A percentile compares a stretch with the other conserved stretches of the same genome.
Conservation (phyloP, 179 eudicot genomes). For the Silene coronaria region DNA sequence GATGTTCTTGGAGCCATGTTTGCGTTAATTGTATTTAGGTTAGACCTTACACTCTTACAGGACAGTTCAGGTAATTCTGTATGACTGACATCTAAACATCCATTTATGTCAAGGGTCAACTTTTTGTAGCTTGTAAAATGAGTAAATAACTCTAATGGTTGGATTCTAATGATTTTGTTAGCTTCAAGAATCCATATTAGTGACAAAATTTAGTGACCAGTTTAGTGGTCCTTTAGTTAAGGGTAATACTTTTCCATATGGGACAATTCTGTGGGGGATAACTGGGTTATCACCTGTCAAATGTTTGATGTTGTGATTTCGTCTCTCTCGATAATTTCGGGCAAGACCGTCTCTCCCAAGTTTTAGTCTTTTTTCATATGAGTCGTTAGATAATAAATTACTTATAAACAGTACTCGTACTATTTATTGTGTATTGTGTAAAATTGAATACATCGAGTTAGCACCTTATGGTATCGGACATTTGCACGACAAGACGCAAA, state of each 20-base stretch:
- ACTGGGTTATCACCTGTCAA: background rate
- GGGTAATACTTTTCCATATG: background rate
- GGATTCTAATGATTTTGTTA: background rate
- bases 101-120: background rate
- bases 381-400: too few relatives aligned
- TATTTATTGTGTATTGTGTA: too few relatives aligned
- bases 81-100: background rate
- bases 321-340: too few relatives aligned
- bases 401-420: too few relatives aligned
- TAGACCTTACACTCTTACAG: too few relatives aligned
- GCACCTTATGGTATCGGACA: too few relatives aligned
- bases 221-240: constrained; percentile 16
- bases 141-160: background rate
- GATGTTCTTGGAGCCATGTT: constrained; percentile 63
- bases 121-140: background rate
- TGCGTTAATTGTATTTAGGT: background rate
- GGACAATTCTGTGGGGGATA: constrained; percentile 15
- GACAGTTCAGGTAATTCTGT: background rate
- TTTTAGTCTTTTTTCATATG: too few relatives aligned
- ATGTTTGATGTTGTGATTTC: constrained; percentile 6
- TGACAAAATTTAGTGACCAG: background rate
- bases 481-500: too few relatives aligned
- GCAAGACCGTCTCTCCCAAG: too few relatives aligned
- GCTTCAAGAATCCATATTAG: background rate
- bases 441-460: too few relatives aligned